Evolutionary conservation across 208 protist species (phyloP), one percentile per base, ranked within the genome.

Genomic region (Leishmania tarentolae): DNA sequence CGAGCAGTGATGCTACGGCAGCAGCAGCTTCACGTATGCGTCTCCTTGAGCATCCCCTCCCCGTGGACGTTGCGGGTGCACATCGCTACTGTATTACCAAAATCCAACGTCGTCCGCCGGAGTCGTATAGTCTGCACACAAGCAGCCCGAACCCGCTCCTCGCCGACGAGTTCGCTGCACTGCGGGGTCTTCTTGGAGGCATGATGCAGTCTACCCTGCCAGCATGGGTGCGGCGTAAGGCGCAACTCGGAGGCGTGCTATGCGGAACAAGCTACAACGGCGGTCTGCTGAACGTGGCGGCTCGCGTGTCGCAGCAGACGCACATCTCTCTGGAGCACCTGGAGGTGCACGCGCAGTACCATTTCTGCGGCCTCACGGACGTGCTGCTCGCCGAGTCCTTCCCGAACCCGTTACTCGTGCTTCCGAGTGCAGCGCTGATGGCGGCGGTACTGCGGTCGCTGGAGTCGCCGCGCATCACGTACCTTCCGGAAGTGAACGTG

Each of bases 321-420:
- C 73, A 78, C 57, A 75, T 96, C 40, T 86, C 90, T 37, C 85
- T 93, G 5, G 89, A 95, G 17, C 90, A 96, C 75, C 86, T 97
- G 17, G 87, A 93, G 46, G 87, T 89, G 35, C 87, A 96, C 79
- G 87, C 92, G 28, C 82, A 86, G 77, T 84, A 93, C 79, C 91
- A 95, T 75, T 97, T 93, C 82, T 95, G 92, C 76, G 92, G 91
- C 19, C 83, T 96, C 42, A 96, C 94, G 17, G 94, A 97, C 75
- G 90, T 96, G 1, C 80, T 97, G 44, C 79, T 97, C 42, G 84
- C 89, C 11, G 84, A 83, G 19, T 92, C 88, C 65, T 97, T 95
- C 81, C 90, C 92, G 0, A 87, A 95, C 66, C 88, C 92, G 50
- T 68, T 82, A 28, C 76, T 88, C 17, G 91, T 96, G 50, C 77